Percentiles rank a stretch among this genome's conserved stretches.
phyloP scores from a whole-genome alignment of 179 eudicot species.

The Heliamphora pulchella region DNA sequence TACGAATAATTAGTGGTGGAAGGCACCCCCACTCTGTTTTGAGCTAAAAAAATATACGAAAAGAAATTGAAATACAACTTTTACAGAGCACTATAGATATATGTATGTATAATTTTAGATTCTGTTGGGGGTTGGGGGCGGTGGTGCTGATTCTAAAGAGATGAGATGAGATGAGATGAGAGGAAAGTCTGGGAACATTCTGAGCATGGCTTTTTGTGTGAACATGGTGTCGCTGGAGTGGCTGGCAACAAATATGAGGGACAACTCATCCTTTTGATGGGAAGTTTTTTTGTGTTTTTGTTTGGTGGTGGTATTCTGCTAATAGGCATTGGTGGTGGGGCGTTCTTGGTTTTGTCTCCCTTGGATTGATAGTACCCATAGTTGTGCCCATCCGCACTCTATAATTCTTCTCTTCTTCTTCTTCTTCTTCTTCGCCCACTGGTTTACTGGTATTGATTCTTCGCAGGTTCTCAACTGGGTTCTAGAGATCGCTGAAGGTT shows the following conservation, averaged over 20 bases:
- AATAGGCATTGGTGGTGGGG: constrained; percentile 22
- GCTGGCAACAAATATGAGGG: constrained; percentile 48
- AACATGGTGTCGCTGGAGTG: constrained; percentile 46
- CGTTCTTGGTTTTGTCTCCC: constrained; percentile 17
- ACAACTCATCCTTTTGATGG: constrained; percentile 43
- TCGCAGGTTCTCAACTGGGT: neutral
- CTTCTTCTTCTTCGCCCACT: neutral
- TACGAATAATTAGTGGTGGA: too few relatives aligned
- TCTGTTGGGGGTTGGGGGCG: constrained; percentile 19
- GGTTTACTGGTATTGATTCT: neutral
- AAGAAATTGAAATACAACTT: too few relatives aligned
- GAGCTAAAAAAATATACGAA: too few relatives aligned
- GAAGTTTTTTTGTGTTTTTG: constrained; percentile 10
- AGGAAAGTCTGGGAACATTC: constrained; percentile 26
- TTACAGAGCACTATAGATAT: too few relatives aligned
- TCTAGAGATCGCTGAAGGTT: neutral
- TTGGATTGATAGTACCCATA: neutral
- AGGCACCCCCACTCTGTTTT: too few relatives aligned
- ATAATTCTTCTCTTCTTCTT: neutral
- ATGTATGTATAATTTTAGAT: neutral
- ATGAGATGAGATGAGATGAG: constrained; percentile 1
- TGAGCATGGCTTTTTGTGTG: constrained; percentile 39
- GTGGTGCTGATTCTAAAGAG: constrained; percentile 30
- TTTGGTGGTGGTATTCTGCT: constrained; percentile 19
- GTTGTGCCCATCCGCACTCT: constrained; percentile 6